Evolutionary conservation across 2,329 filamentous ascomycete species (phyloP).

Genomic region (Alternaria triticina): DNA sequence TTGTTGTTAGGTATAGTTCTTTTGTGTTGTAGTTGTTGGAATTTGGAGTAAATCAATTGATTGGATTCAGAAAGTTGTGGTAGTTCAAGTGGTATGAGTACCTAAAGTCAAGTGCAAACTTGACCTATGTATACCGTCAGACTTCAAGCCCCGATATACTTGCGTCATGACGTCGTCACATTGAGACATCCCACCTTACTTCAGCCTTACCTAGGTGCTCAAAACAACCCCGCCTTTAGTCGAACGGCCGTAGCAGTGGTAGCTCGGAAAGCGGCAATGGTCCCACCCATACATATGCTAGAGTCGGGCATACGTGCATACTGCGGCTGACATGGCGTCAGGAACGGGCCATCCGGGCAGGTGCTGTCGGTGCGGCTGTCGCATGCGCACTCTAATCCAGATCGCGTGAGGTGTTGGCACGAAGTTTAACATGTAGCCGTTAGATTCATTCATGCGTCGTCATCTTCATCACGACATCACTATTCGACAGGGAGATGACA

Average conservation of each 20-base stretch:
- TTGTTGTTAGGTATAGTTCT: neutral
- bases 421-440: neutral
- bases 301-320: slow-evolving; percentile 1
- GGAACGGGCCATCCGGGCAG: neutral
- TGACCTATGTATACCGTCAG: slow-evolving; percentile 1
- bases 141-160: slow-evolving; percentile 13
- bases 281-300: neutral
- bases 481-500: neutral
- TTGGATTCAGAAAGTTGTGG: neutral
- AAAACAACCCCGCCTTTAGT: neutral
- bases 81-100: neutral
- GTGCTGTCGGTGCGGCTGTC: neutral
- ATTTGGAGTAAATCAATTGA: neutral
- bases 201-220: slow-evolving; percentile 1
- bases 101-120: neutral
- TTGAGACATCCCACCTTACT: slow-evolving; percentile 5
- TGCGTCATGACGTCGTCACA: slow-evolving; percentile 28
- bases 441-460: neutral
- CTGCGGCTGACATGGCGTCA: slow-evolving; percentile 5
- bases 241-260: neutral
- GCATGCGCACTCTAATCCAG: neutral
- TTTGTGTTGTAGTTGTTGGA: neutral
- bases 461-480: neutral
- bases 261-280: neutral
- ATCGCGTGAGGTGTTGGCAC: neutral